phyloP scores from a whole-genome alignment of 352 stramenopile genomes.

The Phytophthora uliginosa region DNA sequence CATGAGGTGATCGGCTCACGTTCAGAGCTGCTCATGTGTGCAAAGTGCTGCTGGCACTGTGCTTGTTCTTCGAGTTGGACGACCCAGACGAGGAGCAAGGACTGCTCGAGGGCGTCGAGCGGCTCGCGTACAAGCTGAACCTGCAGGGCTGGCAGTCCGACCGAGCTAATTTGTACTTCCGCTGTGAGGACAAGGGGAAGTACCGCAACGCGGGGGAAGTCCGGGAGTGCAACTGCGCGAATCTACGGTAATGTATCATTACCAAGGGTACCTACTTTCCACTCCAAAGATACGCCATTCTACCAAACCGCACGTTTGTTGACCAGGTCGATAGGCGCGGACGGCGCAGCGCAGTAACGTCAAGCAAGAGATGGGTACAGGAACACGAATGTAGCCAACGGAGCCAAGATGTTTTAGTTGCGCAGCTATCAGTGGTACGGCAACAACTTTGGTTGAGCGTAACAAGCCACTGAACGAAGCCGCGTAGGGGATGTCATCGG shows the following conservation, averaged over 20 bases:
- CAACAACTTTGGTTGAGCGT: too few relatives aligned
- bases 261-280: too few relatives aligned
- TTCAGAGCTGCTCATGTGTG: conserved; percentile 28
- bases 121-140: conserved; percentile 43
- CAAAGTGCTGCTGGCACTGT: conserved; percentile 50
- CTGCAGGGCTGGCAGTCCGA: conserved; percentile 58
- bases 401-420: too few relatives aligned
- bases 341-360: too few relatives aligned
- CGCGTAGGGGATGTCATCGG: not conserved
- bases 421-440: too few relatives aligned
- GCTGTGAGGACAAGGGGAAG: conserved; percentile 36
- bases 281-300: too few relatives aligned
- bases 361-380: too few relatives aligned
- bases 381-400: too few relatives aligned
- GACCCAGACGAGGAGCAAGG: conserved; percentile 23
- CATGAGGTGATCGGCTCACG: conserved; percentile 4
- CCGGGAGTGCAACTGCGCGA: conserved; percentile 26
- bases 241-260: too few relatives aligned
- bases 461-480: too few relatives aligned
- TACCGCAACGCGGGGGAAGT: conserved; percentile 13
- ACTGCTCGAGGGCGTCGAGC: conserved; percentile 35
- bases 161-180: conserved; percentile 42
- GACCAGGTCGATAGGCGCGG: too few relatives aligned
- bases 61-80: conserved; percentile 52
- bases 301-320: too few relatives aligned